These are phyloP conservation scores for Starmerella floricola DNA, from an alignment of 805 yeast species.

Conservation along the genomic window DNA sequence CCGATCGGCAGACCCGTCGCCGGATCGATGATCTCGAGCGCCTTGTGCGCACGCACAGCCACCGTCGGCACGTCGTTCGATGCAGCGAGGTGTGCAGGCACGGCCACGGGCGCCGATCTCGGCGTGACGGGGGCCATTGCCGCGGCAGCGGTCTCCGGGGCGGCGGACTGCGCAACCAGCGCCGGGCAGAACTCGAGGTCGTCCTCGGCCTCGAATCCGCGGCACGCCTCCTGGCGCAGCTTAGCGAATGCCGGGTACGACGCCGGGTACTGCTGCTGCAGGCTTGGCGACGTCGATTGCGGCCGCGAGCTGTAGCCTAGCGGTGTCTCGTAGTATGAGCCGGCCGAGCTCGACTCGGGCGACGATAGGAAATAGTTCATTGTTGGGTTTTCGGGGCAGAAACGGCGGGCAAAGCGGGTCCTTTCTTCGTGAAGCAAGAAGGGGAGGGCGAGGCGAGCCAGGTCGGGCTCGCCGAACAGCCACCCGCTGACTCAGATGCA, in stretches of 20 bases:
- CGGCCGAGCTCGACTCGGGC: constrained; percentile 20
- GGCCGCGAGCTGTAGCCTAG: constrained; percentile 20
- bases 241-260: constrained; percentile 22
- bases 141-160: neutral
- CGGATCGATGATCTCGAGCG: constrained; percentile 24
- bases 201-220: constrained; percentile 60
- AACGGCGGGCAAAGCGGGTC: no score
- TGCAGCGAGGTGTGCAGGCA: neutral
- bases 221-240: constrained; percentile 36
- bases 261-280: constrained; percentile 22
- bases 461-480: no score
- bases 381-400: neutral
- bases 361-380: constrained; percentile 20
- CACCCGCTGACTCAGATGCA: no score
- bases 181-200: constrained; percentile 61
- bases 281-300: constrained; percentile 26
- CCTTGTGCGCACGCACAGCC: constrained; percentile 16
- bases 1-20: constrained; percentile 25
- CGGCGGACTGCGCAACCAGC: constrained; percentile 13
- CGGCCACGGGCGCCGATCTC: neutral
- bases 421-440: no score
- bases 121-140: constrained; percentile 1
- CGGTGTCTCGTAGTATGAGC: constrained; percentile 16
- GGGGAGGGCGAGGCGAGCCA: no score
- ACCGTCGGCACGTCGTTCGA: constrained; percentile 13